Percentiles rank a stretch among this genome's conserved stretches.
Evolutionary conservation across 73 alveolate species (phyloP).

Genomic region (Tetrahymena thermophila): DNA sequence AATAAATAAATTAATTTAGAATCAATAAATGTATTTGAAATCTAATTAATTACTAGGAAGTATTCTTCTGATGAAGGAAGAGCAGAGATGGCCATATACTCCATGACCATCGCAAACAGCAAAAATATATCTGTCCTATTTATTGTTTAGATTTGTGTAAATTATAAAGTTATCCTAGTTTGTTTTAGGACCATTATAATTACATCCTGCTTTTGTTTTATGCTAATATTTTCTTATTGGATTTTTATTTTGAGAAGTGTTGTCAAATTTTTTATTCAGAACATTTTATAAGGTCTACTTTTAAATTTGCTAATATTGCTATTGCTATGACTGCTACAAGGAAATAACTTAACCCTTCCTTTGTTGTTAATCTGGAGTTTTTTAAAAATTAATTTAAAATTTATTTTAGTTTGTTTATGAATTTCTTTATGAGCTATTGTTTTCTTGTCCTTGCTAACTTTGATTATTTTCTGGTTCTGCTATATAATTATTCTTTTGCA

Average conservation of each 20-base stretch:
- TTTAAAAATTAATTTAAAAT: not conserved
- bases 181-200: not conserved
- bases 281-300: not conserved
- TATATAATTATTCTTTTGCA: not conserved
- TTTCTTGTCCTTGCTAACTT: not conserved
- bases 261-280: not conserved
- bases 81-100: constrained; percentile 69
- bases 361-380: not conserved
- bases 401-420: not conserved
- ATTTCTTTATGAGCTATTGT: not conserved
- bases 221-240: not conserved
- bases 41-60: constrained; percentile 36
- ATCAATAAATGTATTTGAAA: too few relatives aligned
- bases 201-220: not conserved
- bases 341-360: not conserved
- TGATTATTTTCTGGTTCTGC: not conserved
- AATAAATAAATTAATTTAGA: too few relatives aligned
- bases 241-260: not conserved
- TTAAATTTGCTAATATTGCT: not conserved
- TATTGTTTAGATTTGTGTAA: not conserved
- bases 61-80: constrained; percentile 51
- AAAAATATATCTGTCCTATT: constrained; percentile 34
- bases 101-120: constrained; percentile 93
- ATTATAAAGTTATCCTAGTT: not conserved
- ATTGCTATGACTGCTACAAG: not conserved